Base-by-base conservation (phyloP, 371 early-diverging fungal genomes). In the Choanephora cucurbitarum region DNA sequence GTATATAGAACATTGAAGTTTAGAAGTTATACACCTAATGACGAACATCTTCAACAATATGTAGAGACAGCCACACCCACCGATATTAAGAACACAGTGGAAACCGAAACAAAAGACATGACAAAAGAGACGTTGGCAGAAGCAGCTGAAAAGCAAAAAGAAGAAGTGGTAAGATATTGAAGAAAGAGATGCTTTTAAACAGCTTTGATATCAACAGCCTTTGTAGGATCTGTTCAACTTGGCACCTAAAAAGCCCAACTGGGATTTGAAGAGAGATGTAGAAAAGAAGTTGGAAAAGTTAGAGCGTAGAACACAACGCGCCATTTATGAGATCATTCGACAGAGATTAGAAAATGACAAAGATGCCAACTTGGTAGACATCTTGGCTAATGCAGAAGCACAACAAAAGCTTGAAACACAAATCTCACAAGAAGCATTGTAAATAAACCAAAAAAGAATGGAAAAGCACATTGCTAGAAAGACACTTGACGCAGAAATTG, bases 231-330 rank as follows among this genome's bases (percentile, higher is more conserved):
- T 94, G 2, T 79, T 81, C 47, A 84, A 90, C 33, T 66, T 95
- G 28, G 91, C 91, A 19, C 94, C 95, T 8, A 86, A 83, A 62
- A 90, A 88, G 47, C 87, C 94, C 2, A 92, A 95, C 63, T 93
- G 91, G 91, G 95, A 95, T 60, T 69, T 95, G 55, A 92, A 91
- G 62, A 79, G 91, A 24, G 94, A 93, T 66, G 79, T 95, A 19
- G 87, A 91, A 59, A 85, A 82, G 45, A 89, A 86, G 63, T 52
- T 92, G 44, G 81, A 79, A n/a, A 82, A 72, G 51, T 69, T 95
- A 33, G 91, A 92, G 51, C 76, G 80, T 42, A 77, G 69, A 58
- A 93, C 93, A 17, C 80, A 90, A 45, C 70, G 78, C 3, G 87
- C 89, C 0, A 80, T 93, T 31, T 85, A 90, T 10, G 87, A 93